Evolutionary conservation across 306 rosid species (phyloP).

Genomic region (Rubus idaeus): DNA sequence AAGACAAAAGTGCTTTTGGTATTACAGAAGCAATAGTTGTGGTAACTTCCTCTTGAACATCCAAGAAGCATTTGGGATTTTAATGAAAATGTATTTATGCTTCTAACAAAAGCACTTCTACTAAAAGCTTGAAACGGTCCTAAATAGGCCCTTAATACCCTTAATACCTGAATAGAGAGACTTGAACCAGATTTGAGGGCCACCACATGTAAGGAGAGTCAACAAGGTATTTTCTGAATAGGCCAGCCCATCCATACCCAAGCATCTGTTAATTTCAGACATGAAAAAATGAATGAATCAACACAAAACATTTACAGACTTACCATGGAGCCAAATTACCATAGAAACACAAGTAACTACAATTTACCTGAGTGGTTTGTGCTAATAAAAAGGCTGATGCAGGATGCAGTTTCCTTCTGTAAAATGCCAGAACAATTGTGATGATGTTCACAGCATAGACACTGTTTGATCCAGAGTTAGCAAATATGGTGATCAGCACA

Average conservation of each 20-base stretch:
- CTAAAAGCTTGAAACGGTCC: background rate
- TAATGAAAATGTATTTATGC: background rate
- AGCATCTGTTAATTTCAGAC: slow-evolving; percentile 56
- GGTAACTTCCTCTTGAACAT: background rate
- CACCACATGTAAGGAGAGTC: slow-evolving; percentile 99
- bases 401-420: slow-evolving; percentile 53
- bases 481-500: slow-evolving; percentile 77
- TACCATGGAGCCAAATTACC: background rate
- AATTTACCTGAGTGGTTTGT: slow-evolving; percentile 70
- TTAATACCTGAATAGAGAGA: slow-evolving; percentile 73
- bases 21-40: background rate
- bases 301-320: background rate
- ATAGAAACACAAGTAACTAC: background rate
- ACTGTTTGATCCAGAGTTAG: slow-evolving; percentile 61
- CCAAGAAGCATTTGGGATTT: background rate
- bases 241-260: slow-evolving; percentile 97
- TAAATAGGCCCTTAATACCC: slow-evolving; percentile 1
- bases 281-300: background rate
- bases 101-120: background rate
- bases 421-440: slow-evolving; percentile 83
- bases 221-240: slow-evolving; percentile 73
- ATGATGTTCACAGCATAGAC: slow-evolving; percentile 74
- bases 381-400: slow-evolving; percentile 65
- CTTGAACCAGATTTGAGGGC: slow-evolving; percentile 84
- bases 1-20: background rate